Conservation (phyloP, 148 eudicot species). For the Chenopodium album region DNA sequence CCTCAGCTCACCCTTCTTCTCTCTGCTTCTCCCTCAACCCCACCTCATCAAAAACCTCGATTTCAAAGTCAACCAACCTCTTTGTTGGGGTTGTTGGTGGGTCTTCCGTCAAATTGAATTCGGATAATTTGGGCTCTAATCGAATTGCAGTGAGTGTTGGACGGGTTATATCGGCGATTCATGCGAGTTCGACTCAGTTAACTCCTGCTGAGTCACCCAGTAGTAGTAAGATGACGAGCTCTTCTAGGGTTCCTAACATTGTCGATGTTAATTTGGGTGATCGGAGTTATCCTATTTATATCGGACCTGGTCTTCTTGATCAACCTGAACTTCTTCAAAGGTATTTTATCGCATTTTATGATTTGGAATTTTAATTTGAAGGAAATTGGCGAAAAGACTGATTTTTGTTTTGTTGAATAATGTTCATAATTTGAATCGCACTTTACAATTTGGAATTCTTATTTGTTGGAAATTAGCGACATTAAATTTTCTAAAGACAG, state of each 20-base stretch:
- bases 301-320: constrained; percentile 81
- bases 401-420: no score
- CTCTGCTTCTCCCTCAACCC: constrained; percentile 30
- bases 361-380: not conserved
- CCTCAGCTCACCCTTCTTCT: constrained; percentile 29
- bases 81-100: not conserved
- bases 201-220: constrained; percentile 39
- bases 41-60: not conserved
- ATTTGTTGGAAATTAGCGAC: no score
- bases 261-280: constrained; percentile 86
- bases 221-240: constrained; percentile 20
- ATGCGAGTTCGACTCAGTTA: constrained; percentile 47
- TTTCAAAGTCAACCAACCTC: constrained; percentile 24
- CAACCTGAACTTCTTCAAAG: constrained; percentile 84
- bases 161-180: constrained; percentile 30
- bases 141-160: not conserved
- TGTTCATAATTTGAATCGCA: not conserved
- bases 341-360: constrained; percentile 26
- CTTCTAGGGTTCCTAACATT: constrained; percentile 44
- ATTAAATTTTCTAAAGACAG: no score
- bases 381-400: no score
- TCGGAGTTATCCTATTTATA: constrained; percentile 95
- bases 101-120: constrained; percentile 15
- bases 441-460: not conserved
- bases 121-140: constrained; percentile 7